phyloP scores from a whole-genome alignment of 768 basidiomycete genomes.

The Boletus bicolor region DNA sequence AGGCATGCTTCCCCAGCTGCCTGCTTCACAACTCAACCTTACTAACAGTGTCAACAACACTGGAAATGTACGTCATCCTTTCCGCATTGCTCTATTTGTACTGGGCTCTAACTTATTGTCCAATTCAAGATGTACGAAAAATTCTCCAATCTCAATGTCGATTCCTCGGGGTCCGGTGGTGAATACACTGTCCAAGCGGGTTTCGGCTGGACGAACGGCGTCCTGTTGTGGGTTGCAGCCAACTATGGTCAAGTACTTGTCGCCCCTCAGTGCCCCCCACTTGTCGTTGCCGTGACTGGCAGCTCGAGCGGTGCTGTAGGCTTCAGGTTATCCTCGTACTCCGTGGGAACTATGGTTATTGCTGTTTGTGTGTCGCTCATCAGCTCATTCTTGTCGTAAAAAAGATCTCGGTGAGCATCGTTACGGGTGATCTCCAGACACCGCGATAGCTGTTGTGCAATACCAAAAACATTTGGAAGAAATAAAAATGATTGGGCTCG shows the following conservation, averaged over 20 bases:
- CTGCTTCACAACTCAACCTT: slow-evolving; percentile 65
- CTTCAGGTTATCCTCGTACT: neutral
- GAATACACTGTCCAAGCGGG: slow-evolving; percentile 89
- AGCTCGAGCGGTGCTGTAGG: slow-evolving; percentile 5
- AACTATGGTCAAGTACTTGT: slow-evolving; percentile 60
- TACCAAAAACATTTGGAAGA: no score
- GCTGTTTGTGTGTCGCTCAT: slow-evolving; percentile 1
- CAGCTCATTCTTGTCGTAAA: slow-evolving; percentile 1
- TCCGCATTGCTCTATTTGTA: no score
- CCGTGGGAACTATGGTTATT: neutral
- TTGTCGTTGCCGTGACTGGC: slow-evolving; percentile 19
- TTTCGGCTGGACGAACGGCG: slow-evolving; percentile 90
- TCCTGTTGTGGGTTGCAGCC: slow-evolving; percentile 69
- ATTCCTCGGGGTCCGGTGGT: slow-evolving; percentile 76
- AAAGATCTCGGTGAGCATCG: neutral
- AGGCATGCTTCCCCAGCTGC: slow-evolving; percentile 62
- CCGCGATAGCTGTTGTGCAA: no score
- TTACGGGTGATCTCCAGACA: no score
- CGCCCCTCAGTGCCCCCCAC: slow-evolving; percentile 60
- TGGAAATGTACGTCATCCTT: slow-evolving; percentile 58
- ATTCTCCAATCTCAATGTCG: slow-evolving; percentile 75
- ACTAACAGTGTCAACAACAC: slow-evolving; percentile 64
- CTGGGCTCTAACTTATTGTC: neutral
- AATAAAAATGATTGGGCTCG: no score
- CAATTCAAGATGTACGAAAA: slow-evolving; percentile 77